phyloP scores from a whole-genome alignment of 2,329 filamentous ascomycete genomes.

The Ceratocystis alfenasii region DNA sequence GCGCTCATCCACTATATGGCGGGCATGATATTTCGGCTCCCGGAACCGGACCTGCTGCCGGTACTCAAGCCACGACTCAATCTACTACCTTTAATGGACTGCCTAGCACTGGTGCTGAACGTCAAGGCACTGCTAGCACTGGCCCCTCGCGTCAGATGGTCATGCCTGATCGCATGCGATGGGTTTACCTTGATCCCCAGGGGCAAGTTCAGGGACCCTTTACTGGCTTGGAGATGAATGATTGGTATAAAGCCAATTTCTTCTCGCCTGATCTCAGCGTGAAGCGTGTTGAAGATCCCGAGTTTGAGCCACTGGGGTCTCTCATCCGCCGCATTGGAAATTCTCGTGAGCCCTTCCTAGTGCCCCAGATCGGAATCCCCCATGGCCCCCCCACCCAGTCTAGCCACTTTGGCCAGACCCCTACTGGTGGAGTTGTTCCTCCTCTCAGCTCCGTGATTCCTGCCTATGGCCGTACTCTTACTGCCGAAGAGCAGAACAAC shows the following conservation, averaged over 20 bases:
- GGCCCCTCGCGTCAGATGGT: slow-evolving; percentile 82
- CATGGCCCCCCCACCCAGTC: slow-evolving; percentile 59
- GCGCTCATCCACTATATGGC: slow-evolving; percentile 28
- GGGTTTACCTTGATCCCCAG: slow-evolving; percentile 94
- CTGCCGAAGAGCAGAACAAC: slow-evolving; percentile 95
- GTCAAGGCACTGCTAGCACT: slow-evolving; percentile 34
- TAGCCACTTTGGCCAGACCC: slow-evolving; percentile 38
- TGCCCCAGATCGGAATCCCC: slow-evolving; percentile 89
- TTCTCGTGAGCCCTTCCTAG: slow-evolving; percentile 90
- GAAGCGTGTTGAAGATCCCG: slow-evolving; percentile 83
- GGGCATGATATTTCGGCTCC: slow-evolving; percentile 23
- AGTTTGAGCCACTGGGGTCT: slow-evolving; percentile 91
- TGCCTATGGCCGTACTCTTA: slow-evolving; percentile 89
- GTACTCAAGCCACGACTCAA: slow-evolving; percentile 4
- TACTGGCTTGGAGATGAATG: slow-evolving; percentile 96
- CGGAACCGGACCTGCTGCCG: slow-evolving; percentile 21
- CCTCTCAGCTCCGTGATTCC: slow-evolving; percentile 90
- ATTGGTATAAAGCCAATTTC: slow-evolving; percentile 98
- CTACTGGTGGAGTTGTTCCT: slow-evolving; percentile 57
- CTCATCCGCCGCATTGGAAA: slow-evolving; percentile 93
- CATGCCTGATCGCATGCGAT: slow-evolving; percentile 97
- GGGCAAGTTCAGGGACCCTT: slow-evolving; percentile 88
- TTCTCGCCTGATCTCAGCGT: slow-evolving; percentile 91
- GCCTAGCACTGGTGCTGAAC: slow-evolving; percentile 30
- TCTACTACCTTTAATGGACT: slow-evolving; percentile 13